Percentiles rank a stretch among this genome's conserved stretches.
These are phyloP conservation scores for Pyrus bretschneideri DNA, from an alignment of 306 rosid genomes.

Conservation along the genomic window DNA sequence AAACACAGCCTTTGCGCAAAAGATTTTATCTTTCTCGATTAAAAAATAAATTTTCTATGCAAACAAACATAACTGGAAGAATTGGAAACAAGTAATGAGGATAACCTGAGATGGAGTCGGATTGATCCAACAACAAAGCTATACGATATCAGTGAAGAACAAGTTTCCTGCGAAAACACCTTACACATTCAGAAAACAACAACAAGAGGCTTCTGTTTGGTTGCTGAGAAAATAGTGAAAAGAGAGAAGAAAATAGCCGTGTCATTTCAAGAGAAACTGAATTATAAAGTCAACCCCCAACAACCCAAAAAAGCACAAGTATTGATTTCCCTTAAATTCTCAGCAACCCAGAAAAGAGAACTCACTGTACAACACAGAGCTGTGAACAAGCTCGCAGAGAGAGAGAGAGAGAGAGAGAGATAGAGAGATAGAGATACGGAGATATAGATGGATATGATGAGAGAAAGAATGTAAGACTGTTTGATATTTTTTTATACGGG, in stretches of 20 bases:
- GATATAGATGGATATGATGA: not conserved
- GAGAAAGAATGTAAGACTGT: conserved; percentile 3
- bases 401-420: no score
- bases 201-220: conserved; percentile 10
- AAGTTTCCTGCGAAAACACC: conserved; percentile 17
- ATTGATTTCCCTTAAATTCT: conserved; percentile 19
- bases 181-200: not conserved
- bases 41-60: not conserved
- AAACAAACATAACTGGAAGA: not conserved
- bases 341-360: conserved; percentile 20
- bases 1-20: not conserved
- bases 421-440: not conserved
- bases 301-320: conserved; percentile 17
- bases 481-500: not conserved
- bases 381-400: conserved; percentile 1
- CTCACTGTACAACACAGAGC: not conserved
- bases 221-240: conserved; percentile 14
- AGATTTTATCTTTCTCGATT: not conserved
- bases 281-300: conserved; percentile 6
- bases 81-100: not conserved
- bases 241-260: not conserved
- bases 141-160: not conserved
- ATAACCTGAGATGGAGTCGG: conserved; percentile 31
- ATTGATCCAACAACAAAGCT: conserved; percentile 20
- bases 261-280: conserved; percentile 3